Conservation (phyloP, 2,329 filamentous ascomycete genomes). For the Penicillium sp. region DNA sequence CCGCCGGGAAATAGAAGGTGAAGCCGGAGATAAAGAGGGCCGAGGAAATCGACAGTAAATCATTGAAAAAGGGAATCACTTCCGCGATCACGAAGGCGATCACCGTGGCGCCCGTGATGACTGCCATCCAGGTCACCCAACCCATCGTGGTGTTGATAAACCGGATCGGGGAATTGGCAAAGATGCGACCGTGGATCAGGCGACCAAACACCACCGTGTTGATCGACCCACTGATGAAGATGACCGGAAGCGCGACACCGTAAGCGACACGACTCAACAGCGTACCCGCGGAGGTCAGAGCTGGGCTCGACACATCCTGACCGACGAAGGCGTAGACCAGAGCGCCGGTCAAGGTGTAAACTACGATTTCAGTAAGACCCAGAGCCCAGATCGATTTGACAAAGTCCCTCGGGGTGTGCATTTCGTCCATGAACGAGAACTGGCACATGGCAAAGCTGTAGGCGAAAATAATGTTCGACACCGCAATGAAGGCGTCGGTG, state of each 20-base stretch:
- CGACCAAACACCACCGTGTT: conserved; percentile 35
- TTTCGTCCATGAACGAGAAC: conserved; percentile 37
- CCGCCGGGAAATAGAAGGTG: conserved; percentile 68
- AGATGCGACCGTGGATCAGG: conserved; percentile 32
- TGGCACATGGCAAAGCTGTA: conserved; percentile 46
- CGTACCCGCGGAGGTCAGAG: conserved; percentile 28
- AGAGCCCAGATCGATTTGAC: conserved; percentile 42
- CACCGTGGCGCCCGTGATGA: conserved; percentile 61
- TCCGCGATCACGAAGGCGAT: conserved; percentile 79
- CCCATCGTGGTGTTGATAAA: conserved; percentile 35
- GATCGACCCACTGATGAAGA: conserved; percentile 37
- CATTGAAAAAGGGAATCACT: conserved; percentile 81
- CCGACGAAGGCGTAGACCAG: conserved; percentile 35
- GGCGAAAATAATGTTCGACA: conserved; percentile 36
- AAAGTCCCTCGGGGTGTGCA: conserved; percentile 34
- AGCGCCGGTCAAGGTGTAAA: conserved; percentile 33
- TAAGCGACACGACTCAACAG: conserved; percentile 31
- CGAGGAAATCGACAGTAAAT: conserved; percentile 47
- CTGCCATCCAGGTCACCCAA: conserved; percentile 31
- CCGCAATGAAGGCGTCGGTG: conserved; percentile 30
- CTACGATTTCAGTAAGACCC: conserved; percentile 32
- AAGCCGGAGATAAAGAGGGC: conserved; percentile 84
- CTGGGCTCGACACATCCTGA: conserved; percentile 29
- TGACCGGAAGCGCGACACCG: conserved; percentile 32
- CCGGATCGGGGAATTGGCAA: conserved; percentile 33